A percentile compares a stretch with the other conserved stretches of the same genome.
Evolutionary conservation across 768 basidiomycete genomes (phyloP).

Genomic region (Daedalea quercina): DNA sequence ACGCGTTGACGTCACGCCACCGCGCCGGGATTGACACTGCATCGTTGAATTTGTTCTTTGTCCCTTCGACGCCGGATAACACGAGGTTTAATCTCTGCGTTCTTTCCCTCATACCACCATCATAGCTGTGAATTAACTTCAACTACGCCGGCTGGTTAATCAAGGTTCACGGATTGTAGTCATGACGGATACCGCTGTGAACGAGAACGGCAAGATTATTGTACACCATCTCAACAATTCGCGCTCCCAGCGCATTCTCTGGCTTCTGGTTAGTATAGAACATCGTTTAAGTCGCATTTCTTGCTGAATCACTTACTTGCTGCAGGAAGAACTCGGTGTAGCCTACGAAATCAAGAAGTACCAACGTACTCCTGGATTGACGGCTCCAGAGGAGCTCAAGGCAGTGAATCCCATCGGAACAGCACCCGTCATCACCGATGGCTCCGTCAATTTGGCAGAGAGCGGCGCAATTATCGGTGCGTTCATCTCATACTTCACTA

Average conservation of each 20-base stretch:
- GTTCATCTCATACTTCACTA: slow-evolving; percentile 2
- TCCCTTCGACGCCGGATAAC: too few species aligned
- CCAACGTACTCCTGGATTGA: slow-evolving; percentile 16
- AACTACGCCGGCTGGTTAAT: too few species aligned
- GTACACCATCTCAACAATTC: slow-evolving; percentile 43
- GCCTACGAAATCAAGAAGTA: slow-evolving; percentile 31
- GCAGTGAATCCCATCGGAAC: slow-evolving; percentile 29
- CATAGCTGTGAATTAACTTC: too few species aligned
- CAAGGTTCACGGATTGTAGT: too few species aligned
- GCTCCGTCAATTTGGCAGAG: slow-evolving; percentile 29
- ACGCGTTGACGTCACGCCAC: too few species aligned
- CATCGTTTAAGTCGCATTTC: not conserved
- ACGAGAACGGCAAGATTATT: not conserved
- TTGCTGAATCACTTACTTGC: too few species aligned
- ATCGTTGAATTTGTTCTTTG: too few species aligned
- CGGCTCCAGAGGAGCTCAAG: slow-evolving; percentile 26
- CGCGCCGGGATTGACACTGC: too few species aligned
- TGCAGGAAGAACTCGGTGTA: slow-evolving; percentile 46
- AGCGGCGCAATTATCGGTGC: slow-evolving; percentile 31
- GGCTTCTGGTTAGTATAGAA: slow-evolving; percentile 35
- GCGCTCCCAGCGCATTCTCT: slow-evolving; percentile 43
- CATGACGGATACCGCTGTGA: too few species aligned
- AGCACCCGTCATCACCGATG: slow-evolving; percentile 33
- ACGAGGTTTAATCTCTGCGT: too few species aligned
- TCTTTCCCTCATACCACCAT: too few species aligned